A percentile compares a stretch with the other conserved stretches of the same genome.
These are phyloP conservation scores for Dictyostelium discoideum DNA, from an alignment of 78 protist genomes.

Conservation along the genomic window dicty_2.7 NC_007088.5:2857501-2858000, in stretches of 20 bases:
- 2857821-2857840: no score
- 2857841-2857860: no score
- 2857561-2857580: background rate
- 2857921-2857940: no score
- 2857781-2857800: constrained; percentile 61
- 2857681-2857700: background rate
- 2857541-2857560: constrained; percentile 28
- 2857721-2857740: constrained; percentile 75
- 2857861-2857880: no score
- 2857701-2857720: constrained; percentile 78
- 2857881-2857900: no score
- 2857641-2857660: background rate
- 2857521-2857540: constrained; percentile 88
- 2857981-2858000: no score
- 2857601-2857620: background rate
- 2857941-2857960: no score
- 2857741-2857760: constrained; percentile 66
- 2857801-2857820: background rate
- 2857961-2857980: no score
- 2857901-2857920: no score
- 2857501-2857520: constrained; percentile 90
- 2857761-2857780: constrained; percentile 72
- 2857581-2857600: background rate
- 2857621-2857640: no score
- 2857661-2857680: no score